Conservation (phyloP, 2,329 filamentous ascomycete species). For the Neodidymelliopsis sp. region DNA sequence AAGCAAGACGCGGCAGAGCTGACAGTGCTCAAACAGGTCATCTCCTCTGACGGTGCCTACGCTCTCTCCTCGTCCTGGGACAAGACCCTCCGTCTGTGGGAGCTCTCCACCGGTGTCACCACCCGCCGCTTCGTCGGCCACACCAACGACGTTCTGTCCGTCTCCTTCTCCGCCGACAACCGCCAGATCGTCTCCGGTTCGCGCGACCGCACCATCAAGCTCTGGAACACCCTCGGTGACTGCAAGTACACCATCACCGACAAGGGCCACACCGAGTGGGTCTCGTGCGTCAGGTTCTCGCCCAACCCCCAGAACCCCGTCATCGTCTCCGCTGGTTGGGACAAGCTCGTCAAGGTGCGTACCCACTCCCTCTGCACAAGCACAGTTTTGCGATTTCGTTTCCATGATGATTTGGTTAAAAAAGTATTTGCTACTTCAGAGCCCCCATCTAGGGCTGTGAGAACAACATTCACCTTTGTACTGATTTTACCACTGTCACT, state of each 20-base stretch:
- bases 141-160: slow-evolving; percentile 99
- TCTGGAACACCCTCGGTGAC: slow-evolving; percentile 99
- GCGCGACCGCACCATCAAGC: slow-evolving; percentile 98
- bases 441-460: slow-evolving; percentile 22
- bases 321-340: slow-evolving; percentile 98
- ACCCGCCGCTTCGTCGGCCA: slow-evolving; percentile 98
- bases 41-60: slow-evolving; percentile 99
- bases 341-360: slow-evolving; percentile 99
- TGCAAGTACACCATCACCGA: slow-evolving; percentile 99
- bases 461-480: slow-evolving; percentile 50
- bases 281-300: slow-evolving; percentile 99
- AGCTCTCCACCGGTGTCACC: slow-evolving; percentile 95
- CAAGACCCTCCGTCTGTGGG: slow-evolving; percentile 99
- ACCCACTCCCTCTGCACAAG: slow-evolving; percentile 9
- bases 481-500: slow-evolving; percentile 65
- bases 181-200: slow-evolving; percentile 99
- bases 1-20: slow-evolving; percentile 39
- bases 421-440: slow-evolving; percentile 48
- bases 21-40: slow-evolving; percentile 71
- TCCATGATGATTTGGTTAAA: slow-evolving; percentile 22
- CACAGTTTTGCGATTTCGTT: slow-evolving; percentile 86
- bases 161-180: slow-evolving; percentile 99
- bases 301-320: slow-evolving; percentile 99
- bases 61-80: slow-evolving; percentile 99
- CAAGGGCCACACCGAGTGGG: slow-evolving; percentile 99